These are phyloP conservation scores for Elongisporangium anandrum DNA, from an alignment of 352 stramenopile species.

Conservation along the genomic window DNA sequence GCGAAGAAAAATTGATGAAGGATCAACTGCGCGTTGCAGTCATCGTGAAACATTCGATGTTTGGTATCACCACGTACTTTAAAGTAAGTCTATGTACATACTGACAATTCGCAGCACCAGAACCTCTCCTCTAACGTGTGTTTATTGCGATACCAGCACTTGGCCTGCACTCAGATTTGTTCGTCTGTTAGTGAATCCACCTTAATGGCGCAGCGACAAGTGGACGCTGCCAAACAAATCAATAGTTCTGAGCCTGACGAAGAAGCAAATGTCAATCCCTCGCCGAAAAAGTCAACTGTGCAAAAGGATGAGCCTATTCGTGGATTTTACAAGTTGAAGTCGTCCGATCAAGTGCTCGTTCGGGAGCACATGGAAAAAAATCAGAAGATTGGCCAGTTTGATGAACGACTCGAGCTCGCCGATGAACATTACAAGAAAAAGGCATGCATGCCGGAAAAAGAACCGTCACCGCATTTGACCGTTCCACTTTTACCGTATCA, in stretches of 20 bases:
- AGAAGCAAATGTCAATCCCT: too few relatives aligned
- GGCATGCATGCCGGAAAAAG: slow-evolving; percentile 52
- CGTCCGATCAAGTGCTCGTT: slow-evolving; percentile 41
- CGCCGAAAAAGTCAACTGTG: neutral
- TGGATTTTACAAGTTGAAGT: slow-evolving; percentile 34
- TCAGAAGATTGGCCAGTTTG: slow-evolving; percentile 38
- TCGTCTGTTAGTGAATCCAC: slow-evolving; percentile 4
- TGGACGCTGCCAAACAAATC: too few relatives aligned
- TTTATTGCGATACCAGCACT: slow-evolving; percentile 15
- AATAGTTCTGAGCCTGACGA: too few relatives aligned
- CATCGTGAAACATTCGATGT: slow-evolving; percentile 69
- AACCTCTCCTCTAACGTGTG: slow-evolving; percentile 2
- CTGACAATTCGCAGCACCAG: neutral
- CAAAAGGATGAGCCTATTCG: slow-evolving; percentile 31
- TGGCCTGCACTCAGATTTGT: slow-evolving; percentile 26
- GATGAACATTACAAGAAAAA: slow-evolving; percentile 79
- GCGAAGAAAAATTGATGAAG: slow-evolving; percentile 51
- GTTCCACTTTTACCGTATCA: slow-evolving; percentile 98
- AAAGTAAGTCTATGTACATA: slow-evolving; percentile 41
- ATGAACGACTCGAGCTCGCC: slow-evolving; percentile 62
- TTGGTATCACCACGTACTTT: slow-evolving; percentile 75
- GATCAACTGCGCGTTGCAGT: slow-evolving; percentile 51
- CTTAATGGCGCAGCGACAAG: too few relatives aligned
- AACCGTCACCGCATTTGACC: slow-evolving; percentile 76
- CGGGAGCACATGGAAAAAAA: slow-evolving; percentile 56